Evolutionary conservation across 129 eudicot species (phyloP).

Genomic region (Chrysanthemum lavandulifolium): DNA sequence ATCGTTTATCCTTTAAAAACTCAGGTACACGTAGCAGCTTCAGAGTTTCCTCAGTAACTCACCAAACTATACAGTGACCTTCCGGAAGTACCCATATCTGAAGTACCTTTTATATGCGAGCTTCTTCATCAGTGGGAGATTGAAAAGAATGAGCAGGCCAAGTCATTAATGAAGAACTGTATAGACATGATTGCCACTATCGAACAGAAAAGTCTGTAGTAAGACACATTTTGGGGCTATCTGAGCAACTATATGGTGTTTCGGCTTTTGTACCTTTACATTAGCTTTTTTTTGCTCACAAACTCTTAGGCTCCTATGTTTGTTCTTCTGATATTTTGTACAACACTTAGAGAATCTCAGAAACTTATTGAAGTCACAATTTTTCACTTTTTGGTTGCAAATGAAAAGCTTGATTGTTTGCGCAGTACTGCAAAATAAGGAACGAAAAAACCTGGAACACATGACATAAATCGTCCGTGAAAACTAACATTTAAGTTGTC

Average conservation of each 20-base stretch:
- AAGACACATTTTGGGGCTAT: neutral
- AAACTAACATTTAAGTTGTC: too few relatives aligned
- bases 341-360: too few relatives aligned
- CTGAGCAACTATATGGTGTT: neutral
- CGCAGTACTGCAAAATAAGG: too few relatives aligned
- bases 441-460: too few relatives aligned
- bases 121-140: constrained; percentile 59
- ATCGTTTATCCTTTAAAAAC: neutral
- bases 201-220: constrained; percentile 22
- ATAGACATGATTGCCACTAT: constrained; percentile 51
- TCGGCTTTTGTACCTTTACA: too few relatives aligned
- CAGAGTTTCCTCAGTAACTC: constrained; percentile 77
- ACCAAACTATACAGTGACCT: constrained; percentile 35
- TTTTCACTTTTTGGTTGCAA: neutral
- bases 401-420: neutral
- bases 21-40: constrained; percentile 88
- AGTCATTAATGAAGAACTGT: constrained; percentile 65
- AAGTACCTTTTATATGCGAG: constrained; percentile 51
- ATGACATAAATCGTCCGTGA: too few relatives aligned
- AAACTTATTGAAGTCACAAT: too few relatives aligned
- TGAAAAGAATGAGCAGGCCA: constrained; percentile 80
- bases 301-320: too few relatives aligned
- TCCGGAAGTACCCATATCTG: constrained; percentile 30
- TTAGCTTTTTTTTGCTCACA: too few relatives aligned
- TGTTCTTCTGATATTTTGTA: neutral